Percentiles rank a stretch among this genome's conserved stretches.
These are phyloP conservation scores for Salix brachista DNA, from an alignment of 345 rosid species.

Conservation along the genomic window DNA sequence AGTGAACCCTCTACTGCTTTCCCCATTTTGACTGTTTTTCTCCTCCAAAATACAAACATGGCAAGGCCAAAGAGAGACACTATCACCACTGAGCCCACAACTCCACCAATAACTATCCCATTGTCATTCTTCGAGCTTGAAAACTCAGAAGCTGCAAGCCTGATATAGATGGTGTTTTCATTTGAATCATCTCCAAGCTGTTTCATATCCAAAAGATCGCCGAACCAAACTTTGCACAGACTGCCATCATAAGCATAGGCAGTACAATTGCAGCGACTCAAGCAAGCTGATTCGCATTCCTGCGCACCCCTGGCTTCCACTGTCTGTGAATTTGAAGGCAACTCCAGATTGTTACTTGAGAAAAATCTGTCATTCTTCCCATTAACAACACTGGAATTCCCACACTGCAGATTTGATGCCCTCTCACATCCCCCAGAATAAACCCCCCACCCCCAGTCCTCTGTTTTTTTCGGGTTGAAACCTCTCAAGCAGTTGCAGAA, in stretches of 20 bases:
- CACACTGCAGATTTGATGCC: conserved; percentile 44
- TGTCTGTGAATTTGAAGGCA: conserved; percentile 18
- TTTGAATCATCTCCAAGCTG: conserved; percentile 27
- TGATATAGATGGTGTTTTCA: conserved; percentile 39
- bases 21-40: conserved; percentile 20
- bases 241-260: conserved; percentile 51
- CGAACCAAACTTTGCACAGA: conserved; percentile 50
- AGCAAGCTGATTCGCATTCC: conserved; percentile 47
- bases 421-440: conserved; percentile 62
- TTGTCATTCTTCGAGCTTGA: conserved; percentile 32
- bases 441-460: conserved; percentile 50
- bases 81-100: conserved; percentile 29
- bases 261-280: conserved; percentile 52
- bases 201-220: conserved; percentile 42
- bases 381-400: conserved; percentile 17
- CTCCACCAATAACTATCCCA: conserved; percentile 36
- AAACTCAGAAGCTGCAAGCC: conserved; percentile 70
- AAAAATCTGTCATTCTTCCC: conserved; percentile 34
- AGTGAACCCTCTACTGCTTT: conserved; percentile 57
- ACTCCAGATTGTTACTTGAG: conserved; percentile 9
- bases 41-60: conserved; percentile 26
- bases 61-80: conserved; percentile 28
- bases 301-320: conserved; percentile 16
- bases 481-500: conserved; percentile 52
- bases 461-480: conserved; percentile 29